Evolutionary conservation across 345 rosid genomes (phyloP).

Genomic region (Bretschneidera sinensis): DNA sequence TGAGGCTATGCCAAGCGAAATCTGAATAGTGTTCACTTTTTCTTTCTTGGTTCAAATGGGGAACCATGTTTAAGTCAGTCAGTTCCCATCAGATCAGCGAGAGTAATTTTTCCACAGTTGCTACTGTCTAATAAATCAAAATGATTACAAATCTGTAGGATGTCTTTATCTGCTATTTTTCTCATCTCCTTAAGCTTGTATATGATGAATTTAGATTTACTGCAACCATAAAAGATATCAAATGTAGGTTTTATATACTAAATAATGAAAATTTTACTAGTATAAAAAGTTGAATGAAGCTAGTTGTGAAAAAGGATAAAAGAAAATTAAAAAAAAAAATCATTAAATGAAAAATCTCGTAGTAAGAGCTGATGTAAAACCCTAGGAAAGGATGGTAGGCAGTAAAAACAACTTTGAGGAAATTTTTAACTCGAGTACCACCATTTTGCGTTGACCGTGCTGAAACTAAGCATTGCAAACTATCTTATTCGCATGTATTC

Average conservation of each 20-base stretch:
- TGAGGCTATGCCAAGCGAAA: too few species aligned
- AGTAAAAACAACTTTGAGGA: too few species aligned
- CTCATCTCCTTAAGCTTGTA: constrained; percentile 83
- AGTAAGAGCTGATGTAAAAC: too few species aligned
- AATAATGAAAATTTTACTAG: background rate
- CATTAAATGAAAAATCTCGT: too few species aligned
- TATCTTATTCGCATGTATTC: too few species aligned
- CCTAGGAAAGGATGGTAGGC: too few species aligned
- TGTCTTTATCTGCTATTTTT: constrained; percentile 54
- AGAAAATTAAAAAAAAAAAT: too few species aligned
- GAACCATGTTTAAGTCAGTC: constrained; percentile 6
- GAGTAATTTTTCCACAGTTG: constrained; percentile 49
- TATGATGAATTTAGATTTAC: constrained; percentile 61
- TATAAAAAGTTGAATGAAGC: background rate
- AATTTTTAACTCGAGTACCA: too few species aligned
- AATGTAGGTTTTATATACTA: background rate
- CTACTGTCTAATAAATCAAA: constrained; percentile 40
- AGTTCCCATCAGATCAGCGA: constrained; percentile 46
- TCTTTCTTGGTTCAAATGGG: too few species aligned
- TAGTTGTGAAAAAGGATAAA: background rate
- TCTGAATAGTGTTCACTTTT: too few species aligned
- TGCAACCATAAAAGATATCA: constrained; percentile 25
- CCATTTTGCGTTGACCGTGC: too few species aligned
- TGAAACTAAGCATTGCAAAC: too few species aligned
- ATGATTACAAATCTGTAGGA: constrained; percentile 45